These are phyloP conservation scores for Colletotrichum tofieldiae DNA, from an alignment of 2,329 filamentous ascomycete species.

Conservation along the genomic window DNA sequence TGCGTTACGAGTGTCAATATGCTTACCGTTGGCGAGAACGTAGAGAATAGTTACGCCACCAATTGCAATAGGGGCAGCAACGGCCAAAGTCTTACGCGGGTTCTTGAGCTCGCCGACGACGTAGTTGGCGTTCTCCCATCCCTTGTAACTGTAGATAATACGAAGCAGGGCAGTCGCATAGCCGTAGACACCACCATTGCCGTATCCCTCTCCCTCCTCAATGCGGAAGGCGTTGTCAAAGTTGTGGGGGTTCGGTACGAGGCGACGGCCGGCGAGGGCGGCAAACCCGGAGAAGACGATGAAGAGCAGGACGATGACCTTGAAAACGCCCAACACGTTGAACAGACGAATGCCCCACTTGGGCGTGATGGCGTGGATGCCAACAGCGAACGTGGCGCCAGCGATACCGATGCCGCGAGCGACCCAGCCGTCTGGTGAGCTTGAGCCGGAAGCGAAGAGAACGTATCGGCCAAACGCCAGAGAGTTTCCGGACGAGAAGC, in stretches of 20 bases:
- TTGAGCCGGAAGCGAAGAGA: constrained; percentile 67
- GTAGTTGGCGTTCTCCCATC: constrained; percentile 77
- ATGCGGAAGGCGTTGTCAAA: constrained; percentile 70
- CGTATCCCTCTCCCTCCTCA: constrained; percentile 60
- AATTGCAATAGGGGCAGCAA: constrained; percentile 72
- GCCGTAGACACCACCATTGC: constrained; percentile 65
- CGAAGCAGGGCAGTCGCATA: constrained; percentile 72
- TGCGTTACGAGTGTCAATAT: too few relatives aligned
- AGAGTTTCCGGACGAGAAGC: constrained; percentile 73
- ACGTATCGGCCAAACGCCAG: constrained; percentile 73
- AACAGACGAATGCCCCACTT: constrained; percentile 73
- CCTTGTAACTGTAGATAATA: constrained; percentile 74
- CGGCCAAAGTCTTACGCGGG: constrained; percentile 67
- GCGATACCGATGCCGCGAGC: constrained; percentile 70
- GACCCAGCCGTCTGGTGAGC: constrained; percentile 67
- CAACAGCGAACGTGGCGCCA: constrained; percentile 69
- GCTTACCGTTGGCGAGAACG: constrained; percentile 69
- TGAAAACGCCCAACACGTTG: constrained; percentile 73
- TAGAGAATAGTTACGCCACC: constrained; percentile 73
- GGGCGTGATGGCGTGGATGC: constrained; percentile 67
- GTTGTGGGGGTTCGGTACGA: constrained; percentile 67
- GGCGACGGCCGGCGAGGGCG: constrained; percentile 66
- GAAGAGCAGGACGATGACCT: constrained; percentile 71
- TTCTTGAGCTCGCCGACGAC: constrained; percentile 72
- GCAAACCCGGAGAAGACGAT: constrained; percentile 75